Percentiles rank a stretch among this genome's conserved stretches.
Evolutionary conservation across 257 asterid species (phyloP).

Genomic region (Solanum habrochaites): DNA sequence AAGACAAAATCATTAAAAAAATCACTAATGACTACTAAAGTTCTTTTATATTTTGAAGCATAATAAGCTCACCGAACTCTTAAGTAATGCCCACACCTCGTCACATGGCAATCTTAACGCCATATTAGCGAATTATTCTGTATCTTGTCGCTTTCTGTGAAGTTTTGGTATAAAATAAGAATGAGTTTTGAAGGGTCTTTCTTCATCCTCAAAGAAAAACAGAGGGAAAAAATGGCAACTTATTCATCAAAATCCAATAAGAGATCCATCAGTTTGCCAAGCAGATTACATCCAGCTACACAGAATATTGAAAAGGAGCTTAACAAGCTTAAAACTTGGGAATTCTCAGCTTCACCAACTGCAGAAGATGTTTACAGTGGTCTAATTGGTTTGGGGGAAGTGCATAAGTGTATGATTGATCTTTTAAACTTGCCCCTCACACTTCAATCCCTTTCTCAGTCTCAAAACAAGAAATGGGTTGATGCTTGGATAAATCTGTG

Average conservation of each 20-base stretch:
- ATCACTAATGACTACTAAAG: background rate
- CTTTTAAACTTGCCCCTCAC: slow-evolving; percentile 5
- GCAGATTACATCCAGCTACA: slow-evolving; percentile 21
- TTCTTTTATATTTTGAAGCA: too few species aligned
- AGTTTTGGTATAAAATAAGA: background rate
- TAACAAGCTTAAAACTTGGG: slow-evolving; percentile 3
- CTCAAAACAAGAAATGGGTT: slow-evolving; percentile 3
- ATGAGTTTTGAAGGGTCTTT: too few species aligned
- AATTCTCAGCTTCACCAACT: background rate
- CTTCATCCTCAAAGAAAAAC: background rate
- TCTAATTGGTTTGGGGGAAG: background rate
- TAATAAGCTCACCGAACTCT: background rate
- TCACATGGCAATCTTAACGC: slow-evolving; percentile 4
- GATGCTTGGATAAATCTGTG: background rate
- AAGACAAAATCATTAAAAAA: background rate
- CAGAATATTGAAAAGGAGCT: slow-evolving; percentile 17
- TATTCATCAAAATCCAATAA: slow-evolving; percentile 4
- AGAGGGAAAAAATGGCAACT: slow-evolving; percentile 1
- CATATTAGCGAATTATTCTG: background rate
- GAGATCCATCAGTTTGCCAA: slow-evolving; percentile 25
- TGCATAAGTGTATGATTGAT: background rate
- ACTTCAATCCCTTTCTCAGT: background rate
- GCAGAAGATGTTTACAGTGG: background rate
- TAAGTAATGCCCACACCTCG: background rate
- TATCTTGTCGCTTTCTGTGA: slow-evolving; percentile 4